phyloP scores from a whole-genome alignment of 495 filamentous ascomycete genomes.

The Astrocystis sublimbata region DNA sequence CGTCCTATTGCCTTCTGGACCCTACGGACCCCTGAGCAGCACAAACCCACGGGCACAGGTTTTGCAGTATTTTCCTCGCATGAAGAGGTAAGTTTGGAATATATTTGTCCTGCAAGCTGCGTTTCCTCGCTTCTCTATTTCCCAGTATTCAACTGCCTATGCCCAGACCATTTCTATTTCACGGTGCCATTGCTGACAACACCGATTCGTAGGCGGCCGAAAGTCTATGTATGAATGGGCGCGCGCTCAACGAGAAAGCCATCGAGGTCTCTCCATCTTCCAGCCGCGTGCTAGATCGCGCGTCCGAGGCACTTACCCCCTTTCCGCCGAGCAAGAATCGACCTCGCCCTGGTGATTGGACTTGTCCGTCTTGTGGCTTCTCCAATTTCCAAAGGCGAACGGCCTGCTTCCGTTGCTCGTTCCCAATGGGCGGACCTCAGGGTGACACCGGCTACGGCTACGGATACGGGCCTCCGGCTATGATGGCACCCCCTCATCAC shows the following conservation, averaged over 20 bases:
- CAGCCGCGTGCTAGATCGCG: conserved; percentile 92
- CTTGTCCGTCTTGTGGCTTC: conserved; percentile 91
- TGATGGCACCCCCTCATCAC: conserved; percentile 77
- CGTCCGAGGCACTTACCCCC: conserved; percentile 89
- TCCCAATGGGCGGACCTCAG: conserved; percentile 78
- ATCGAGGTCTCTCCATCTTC: conserved; percentile 97
- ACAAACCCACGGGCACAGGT: conserved; percentile 95
- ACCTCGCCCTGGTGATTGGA: conserved; percentile 96
- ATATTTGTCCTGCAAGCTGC: no score
- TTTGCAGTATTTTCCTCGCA: conserved; percentile 99
- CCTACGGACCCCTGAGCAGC: conserved; percentile 93
- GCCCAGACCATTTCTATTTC: conserved; percentile 1
- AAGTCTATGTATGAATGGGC: conserved; percentile 97
- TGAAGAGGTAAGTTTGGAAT: conserved; percentile 77
- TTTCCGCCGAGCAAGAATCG: conserved; percentile 99
- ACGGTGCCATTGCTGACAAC: conserved; percentile 20
- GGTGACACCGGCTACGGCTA: conserved; percentile 74
- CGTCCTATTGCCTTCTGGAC: conserved; percentile 99
- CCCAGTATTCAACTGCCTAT: no score
- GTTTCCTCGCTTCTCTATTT: no score
- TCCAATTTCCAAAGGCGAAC: conserved; percentile 97
- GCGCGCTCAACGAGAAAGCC: conserved; percentile 95
- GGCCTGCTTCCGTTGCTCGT: conserved; percentile 97
- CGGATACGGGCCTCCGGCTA: conserved; percentile 68
- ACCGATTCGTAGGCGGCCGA: conserved; percentile 70